These are phyloP conservation scores for Cicer bijugum DNA, from an alignment of 306 rosid species.

Conservation along the genomic window DNA sequence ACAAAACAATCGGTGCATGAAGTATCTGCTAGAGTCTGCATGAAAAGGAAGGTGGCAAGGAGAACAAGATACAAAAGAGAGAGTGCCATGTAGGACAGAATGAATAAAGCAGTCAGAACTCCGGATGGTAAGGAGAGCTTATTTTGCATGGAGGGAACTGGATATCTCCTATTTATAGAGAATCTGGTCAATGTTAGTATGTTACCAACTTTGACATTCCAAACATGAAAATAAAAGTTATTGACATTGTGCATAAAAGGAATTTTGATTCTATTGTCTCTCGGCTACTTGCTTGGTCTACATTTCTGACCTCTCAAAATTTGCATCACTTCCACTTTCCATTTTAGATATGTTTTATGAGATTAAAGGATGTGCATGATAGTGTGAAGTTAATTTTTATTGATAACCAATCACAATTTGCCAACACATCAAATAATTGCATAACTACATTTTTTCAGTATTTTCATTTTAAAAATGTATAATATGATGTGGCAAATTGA, in stretches of 20 bases:
- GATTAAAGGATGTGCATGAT: too few species aligned
- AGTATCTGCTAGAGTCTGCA: constrained; percentile 62
- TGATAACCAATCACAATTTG: too few species aligned
- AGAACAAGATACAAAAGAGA: constrained; percentile 48
- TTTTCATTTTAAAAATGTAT: too few species aligned
- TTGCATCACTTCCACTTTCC: neutral
- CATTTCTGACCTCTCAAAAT: constrained; percentile 35
- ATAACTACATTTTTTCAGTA: too few species aligned
- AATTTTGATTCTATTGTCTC: constrained; percentile 31
- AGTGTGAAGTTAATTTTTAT: too few species aligned
- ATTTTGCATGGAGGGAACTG: constrained; percentile 43
- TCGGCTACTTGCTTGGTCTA: constrained; percentile 39
- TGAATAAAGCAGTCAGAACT: constrained; percentile 32
- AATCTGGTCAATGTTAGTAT: constrained; percentile 46
- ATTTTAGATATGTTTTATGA: neutral
- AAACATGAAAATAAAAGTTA: constrained; percentile 2
- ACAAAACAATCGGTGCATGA: constrained; percentile 66
- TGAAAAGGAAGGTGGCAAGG: constrained; percentile 55
- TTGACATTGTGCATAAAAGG: constrained; percentile 26
- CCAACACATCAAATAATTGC: too few species aligned
- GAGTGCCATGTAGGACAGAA: constrained; percentile 55
- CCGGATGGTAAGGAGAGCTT: constrained; percentile 32
- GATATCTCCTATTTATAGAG: constrained; percentile 58
- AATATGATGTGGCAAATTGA: too few species aligned
- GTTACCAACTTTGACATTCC: constrained; percentile 55